Evolutionary conservation across 441 rosid genomes (phyloP).

Genomic region (Aleurites moluccanus): DNA sequence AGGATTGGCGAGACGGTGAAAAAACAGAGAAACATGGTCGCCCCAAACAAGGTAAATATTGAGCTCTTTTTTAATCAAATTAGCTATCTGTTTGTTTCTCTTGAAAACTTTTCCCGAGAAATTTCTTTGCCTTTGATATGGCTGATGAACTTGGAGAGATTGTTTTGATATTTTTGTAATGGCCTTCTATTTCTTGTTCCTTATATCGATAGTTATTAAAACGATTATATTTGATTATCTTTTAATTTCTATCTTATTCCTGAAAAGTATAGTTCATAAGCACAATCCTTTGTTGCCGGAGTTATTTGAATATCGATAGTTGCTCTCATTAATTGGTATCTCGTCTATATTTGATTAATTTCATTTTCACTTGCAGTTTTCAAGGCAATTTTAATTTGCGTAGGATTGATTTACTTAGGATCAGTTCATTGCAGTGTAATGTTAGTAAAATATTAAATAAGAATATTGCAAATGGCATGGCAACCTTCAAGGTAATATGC

Average conservation of each 20-base stretch:
- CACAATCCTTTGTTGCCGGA: background rate
- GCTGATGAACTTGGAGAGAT: background rate
- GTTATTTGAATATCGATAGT: background rate
- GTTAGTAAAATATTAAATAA: background rate
- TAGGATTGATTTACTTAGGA: background rate
- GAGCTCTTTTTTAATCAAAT: background rate
- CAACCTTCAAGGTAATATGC: background rate
- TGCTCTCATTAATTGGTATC: background rate
- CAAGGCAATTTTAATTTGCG: no score
- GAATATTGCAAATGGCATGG: background rate
- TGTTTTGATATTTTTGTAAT: background rate
- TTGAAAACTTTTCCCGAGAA: background rate
- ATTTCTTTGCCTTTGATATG: background rate
- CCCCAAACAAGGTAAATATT: constrained; percentile 27
- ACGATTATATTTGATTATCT: background rate
- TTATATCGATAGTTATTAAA: background rate
- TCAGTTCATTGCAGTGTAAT: background rate
- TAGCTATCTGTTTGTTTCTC: background rate
- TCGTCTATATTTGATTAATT: background rate
- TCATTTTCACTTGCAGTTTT: background rate
- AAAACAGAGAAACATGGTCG: constrained; percentile 26
- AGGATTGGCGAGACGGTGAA: background rate
- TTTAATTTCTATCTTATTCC: background rate
- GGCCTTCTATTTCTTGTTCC: background rate
- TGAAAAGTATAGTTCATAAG: background rate